phyloP scores from a whole-genome alignment of 2,329 filamentous ascomycete genomes.

The Penicillium sp. region DNA sequence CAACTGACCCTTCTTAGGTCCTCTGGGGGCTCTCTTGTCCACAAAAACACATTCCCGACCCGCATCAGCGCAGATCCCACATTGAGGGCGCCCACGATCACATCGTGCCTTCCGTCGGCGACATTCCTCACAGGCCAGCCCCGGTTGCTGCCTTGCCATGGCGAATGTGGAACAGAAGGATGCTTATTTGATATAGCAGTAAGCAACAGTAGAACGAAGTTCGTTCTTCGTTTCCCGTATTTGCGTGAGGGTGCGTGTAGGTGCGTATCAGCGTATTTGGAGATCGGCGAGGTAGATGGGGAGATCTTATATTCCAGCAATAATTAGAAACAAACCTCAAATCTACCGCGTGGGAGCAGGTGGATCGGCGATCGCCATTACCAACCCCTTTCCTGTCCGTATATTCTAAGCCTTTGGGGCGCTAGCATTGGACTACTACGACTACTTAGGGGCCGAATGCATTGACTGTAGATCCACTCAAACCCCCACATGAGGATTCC shows the following conservation, averaged over 20 bases:
- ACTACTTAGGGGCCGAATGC: neutral
- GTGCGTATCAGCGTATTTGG: neutral
- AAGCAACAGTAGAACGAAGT: neutral
- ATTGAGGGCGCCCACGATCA: slow-evolving; percentile 6
- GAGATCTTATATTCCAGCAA: neutral
- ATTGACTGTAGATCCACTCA: neutral
- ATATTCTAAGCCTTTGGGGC: neutral
- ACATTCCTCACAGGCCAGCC: slow-evolving; percentile 7
- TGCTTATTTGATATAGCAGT: neutral
- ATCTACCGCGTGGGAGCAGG: neutral
- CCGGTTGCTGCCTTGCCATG: slow-evolving; percentile 4
- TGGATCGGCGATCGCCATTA: neutral
- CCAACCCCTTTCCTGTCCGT: neutral
- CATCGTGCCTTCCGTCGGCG: slow-evolving; percentile 6
- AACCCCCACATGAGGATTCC: neutral
- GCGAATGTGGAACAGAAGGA: neutral
- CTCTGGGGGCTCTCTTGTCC: neutral
- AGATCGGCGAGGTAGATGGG: neutral
- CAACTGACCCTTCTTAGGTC: slow-evolving; percentile 5
- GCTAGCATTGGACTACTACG: neutral
- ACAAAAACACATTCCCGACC: slow-evolving; percentile 4
- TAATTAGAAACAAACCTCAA: neutral
- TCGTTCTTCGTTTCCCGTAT: neutral
- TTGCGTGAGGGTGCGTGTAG: neutral
- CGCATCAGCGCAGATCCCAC: slow-evolving; percentile 2